Evolutionary conservation across 2,329 filamentous ascomycete genomes (phyloP).

Genomic region (Eutypa lata): DNA sequence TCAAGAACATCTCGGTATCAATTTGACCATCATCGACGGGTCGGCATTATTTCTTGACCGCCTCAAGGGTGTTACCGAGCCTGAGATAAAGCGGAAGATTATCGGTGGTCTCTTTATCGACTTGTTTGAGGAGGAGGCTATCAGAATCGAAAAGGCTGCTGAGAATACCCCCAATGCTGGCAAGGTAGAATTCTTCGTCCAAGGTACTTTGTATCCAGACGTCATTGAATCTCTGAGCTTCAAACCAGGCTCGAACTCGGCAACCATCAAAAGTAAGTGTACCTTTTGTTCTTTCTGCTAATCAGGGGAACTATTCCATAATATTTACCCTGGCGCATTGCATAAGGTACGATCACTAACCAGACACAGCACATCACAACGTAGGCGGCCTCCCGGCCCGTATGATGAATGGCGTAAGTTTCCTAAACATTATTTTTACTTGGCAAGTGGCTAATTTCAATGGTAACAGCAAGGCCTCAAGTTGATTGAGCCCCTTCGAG

Average conservation of each 20-base stretch:
- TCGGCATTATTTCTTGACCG: slow-evolving; percentile 72
- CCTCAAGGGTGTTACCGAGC: slow-evolving; percentile 72
- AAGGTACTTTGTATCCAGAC: slow-evolving; percentile 73
- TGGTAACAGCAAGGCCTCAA: too few species aligned
- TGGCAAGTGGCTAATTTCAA: too few species aligned
- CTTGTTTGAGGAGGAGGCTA: slow-evolving; percentile 76
- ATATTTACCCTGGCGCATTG: too few species aligned
- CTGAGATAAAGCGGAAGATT: slow-evolving; percentile 87
- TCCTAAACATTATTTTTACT: too few species aligned
- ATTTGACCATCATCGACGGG: slow-evolving; percentile 83
- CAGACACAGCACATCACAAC: slow-evolving; percentile 38
- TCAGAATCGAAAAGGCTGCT: slow-evolving; percentile 66
- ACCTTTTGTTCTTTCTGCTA: too few species aligned
- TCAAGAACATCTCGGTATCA: slow-evolving; percentile 77
- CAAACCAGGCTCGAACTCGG: slow-evolving; percentile 46
- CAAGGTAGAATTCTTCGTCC: slow-evolving; percentile 80
- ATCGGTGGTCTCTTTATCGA: slow-evolving; percentile 96
- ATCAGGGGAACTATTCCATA: too few species aligned
- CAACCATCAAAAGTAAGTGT: slow-evolving; percentile 44
- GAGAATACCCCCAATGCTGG: slow-evolving; percentile 65
- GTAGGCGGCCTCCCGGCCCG: slow-evolving; percentile 42
- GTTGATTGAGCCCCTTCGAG: too few species aligned
- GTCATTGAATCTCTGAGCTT: slow-evolving; percentile 46
- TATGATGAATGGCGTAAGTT: slow-evolving; percentile 32
- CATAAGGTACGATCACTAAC: slow-evolving; percentile 12